Percentiles rank a stretch among this genome's conserved stretches.
Conservation (phyloP, 352 stramenopile species). For the Phytopythium aichiense region DNA sequence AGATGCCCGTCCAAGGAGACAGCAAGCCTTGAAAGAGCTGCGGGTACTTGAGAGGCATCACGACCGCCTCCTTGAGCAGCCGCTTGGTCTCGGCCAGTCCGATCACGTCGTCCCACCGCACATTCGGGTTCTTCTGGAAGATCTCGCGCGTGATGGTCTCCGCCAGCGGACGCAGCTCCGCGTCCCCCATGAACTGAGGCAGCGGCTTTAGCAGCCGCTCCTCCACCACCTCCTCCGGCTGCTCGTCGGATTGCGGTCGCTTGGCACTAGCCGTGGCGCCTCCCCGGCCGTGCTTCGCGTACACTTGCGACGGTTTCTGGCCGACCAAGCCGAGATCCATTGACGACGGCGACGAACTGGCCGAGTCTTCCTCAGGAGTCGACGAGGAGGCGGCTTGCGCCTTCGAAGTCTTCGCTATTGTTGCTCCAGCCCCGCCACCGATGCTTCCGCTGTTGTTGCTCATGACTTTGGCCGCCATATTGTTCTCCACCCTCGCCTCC, state of each 20-base stretch:
- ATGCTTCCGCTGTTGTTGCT: slow-evolving; percentile 19
- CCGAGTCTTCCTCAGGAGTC: slow-evolving; percentile 33
- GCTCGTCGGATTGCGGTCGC: slow-evolving; percentile 16
- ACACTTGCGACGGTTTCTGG: slow-evolving; percentile 49
- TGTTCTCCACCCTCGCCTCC: slow-evolving; percentile 80
- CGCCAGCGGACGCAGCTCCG: slow-evolving; percentile 82
- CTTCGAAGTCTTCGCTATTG: slow-evolving; percentile 7
- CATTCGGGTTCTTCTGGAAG: slow-evolving; percentile 88
- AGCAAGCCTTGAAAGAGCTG: slow-evolving; percentile 93
- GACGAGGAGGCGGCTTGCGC: not conserved
- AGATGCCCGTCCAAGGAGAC: slow-evolving; percentile 87
- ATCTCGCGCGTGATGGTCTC: slow-evolving; percentile 91
- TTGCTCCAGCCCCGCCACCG: not conserved
- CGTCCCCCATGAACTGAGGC: slow-evolving; percentile 80
- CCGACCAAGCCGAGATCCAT: slow-evolving; percentile 60
- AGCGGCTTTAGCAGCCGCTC: slow-evolving; percentile 85
- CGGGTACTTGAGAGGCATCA: slow-evolving; percentile 94
- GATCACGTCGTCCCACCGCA: slow-evolving; percentile 88
- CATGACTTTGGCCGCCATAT: slow-evolving; percentile 55
- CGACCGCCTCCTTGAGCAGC: slow-evolving; percentile 92
- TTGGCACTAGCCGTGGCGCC: slow-evolving; percentile 20
- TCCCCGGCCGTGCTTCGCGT: slow-evolving; percentile 15
- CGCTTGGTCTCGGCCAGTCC: slow-evolving; percentile 90
- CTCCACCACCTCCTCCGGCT: slow-evolving; percentile 49
- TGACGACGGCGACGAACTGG: not conserved